Evolutionary conservation across 176 grass and related monocot species (phyloP).

Genomic region (Musa beccarii): DNA sequence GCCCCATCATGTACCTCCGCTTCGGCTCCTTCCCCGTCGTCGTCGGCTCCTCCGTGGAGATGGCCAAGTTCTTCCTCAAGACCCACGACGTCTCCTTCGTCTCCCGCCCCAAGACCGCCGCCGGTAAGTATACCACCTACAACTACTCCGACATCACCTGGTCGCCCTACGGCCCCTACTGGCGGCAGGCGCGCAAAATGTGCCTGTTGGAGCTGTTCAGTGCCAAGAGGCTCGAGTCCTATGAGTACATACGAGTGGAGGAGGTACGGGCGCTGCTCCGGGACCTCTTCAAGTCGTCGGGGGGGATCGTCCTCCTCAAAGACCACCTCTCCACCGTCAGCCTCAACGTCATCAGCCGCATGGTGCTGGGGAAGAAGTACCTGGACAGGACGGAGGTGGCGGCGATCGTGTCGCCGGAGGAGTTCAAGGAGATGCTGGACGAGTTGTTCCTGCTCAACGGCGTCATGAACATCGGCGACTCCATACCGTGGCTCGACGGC

Average conservation of each 20-base stretch:
- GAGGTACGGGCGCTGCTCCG: constrained; percentile 28
- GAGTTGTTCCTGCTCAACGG: constrained; percentile 89
- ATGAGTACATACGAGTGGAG: constrained; percentile 32
- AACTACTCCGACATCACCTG: constrained; percentile 45
- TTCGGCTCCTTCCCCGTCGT: constrained; percentile 49
- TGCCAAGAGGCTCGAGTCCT: constrained; percentile 31
- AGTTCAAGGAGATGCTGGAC: constrained; percentile 90
- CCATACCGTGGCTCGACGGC: constrained; percentile 71
- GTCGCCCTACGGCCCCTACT: constrained; percentile 50
- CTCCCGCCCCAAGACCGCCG: constrained; percentile 35
- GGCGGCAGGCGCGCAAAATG: constrained; percentile 48
- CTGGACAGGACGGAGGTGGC: constrained; percentile 18
- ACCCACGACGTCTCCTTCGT: constrained; percentile 47
- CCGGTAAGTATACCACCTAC: constrained; percentile 38
- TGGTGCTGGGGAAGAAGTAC: constrained; percentile 91
- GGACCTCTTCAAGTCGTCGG: constrained; percentile 4
- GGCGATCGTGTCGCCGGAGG: constrained; percentile 47
- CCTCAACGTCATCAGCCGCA: constrained; percentile 77
- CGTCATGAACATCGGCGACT: constrained; percentile 89
- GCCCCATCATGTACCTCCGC: constrained; percentile 49
- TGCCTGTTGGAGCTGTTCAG: constrained; percentile 63
- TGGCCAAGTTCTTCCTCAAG: constrained; percentile 54
- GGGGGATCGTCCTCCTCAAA: constrained; percentile 42
- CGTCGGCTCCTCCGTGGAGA: constrained; percentile 43
- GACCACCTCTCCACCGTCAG: constrained; percentile 56